Conservation (phyloP, 495 filamentous ascomycete genomes). For the Neurospora africana region DNA sequence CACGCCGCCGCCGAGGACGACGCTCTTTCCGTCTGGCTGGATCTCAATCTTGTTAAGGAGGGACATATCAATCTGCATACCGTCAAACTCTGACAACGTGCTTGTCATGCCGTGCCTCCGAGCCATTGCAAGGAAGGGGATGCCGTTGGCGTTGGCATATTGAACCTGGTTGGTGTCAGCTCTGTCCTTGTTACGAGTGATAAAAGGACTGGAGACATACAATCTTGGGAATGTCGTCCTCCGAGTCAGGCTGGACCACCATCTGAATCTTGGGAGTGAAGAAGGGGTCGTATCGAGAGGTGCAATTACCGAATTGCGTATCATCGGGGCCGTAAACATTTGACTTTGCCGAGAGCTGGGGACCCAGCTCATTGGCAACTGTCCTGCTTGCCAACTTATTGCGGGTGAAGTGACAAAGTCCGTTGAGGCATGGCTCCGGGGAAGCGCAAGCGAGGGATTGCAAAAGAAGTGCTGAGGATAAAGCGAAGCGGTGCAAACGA, state of each 20-base stretch:
- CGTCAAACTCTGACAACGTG: slow-evolving; percentile 34
- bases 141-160: slow-evolving; percentile 29
- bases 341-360: not conserved
- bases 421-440: not conserved
- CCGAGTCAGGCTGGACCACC: slow-evolving; percentile 38
- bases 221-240: slow-evolving; percentile 40
- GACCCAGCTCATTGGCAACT: not conserved
- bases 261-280: slow-evolving; percentile 33
- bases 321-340: slow-evolving; percentile 14
- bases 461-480: not conserved
- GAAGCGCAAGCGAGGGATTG: not conserved
- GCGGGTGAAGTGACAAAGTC: not conserved
- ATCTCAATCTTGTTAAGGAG: slow-evolving; percentile 34
- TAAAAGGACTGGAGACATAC: slow-evolving; percentile 22
- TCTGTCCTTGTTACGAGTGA: not conserved
- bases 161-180: slow-evolving; percentile 26
- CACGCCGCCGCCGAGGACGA: slow-evolving; percentile 41
- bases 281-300: slow-evolving; percentile 33
- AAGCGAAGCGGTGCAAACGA: not conserved
- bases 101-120: slow-evolving; percentile 36
- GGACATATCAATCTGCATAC: slow-evolving; percentile 38
- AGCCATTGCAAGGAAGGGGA: slow-evolving; percentile 43
- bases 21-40: slow-evolving; percentile 33
- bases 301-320: slow-evolving; percentile 27
- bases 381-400: not conserved